These are phyloP conservation scores for Cucurbita moschata DNA, from an alignment of 306 rosid genomes.

Conservation along the genomic window DNA sequence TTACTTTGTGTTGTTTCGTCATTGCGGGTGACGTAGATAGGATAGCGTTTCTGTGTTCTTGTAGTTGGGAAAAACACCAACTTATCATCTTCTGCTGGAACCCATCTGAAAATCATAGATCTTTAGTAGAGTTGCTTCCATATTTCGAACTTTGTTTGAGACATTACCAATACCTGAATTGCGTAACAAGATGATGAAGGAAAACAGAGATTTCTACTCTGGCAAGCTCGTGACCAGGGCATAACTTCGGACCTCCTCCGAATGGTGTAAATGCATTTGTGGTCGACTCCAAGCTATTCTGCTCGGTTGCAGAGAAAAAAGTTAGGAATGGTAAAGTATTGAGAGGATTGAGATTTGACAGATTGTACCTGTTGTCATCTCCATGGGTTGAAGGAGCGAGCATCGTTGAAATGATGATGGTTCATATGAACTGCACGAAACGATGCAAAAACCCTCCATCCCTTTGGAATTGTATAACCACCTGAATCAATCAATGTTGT, in stretches of 20 bases:
- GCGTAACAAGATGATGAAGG: conserved; percentile 71
- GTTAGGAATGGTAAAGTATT: background rate
- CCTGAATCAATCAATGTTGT: conserved; percentile 21
- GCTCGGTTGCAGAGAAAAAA: background rate
- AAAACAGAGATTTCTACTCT: conserved; percentile 83
- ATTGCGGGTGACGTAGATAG: conserved; percentile 47
- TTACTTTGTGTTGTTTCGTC: background rate
- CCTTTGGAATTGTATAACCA: conserved; percentile 85
- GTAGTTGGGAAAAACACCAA: conserved; percentile 91
- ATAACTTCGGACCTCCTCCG: conserved; percentile 82
- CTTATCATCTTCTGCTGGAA: conserved; percentile 84
- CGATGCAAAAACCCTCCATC: conserved; percentile 87
- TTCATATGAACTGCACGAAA: conserved; percentile 85
- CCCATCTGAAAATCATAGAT: conserved; percentile 43
- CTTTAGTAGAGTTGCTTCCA: background rate
- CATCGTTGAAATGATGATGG: conserved; percentile 68
- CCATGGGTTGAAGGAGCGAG: conserved; percentile 92
- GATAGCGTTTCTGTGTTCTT: conserved; percentile 82
- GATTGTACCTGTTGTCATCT: conserved; percentile 66
- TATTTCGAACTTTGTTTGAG: background rate
- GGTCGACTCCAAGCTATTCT: conserved; percentile 41
- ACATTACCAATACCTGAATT: conserved; percentile 37
- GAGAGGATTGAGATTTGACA: background rate
- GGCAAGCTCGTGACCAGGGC: conserved; percentile 93
- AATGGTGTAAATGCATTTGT: conserved; percentile 66